A percentile compares a stretch with the other conserved stretches of the same genome.
These are phyloP conservation scores for Pythium scleroteichum DNA, from an alignment of 352 stramenopile species.

Conservation along the genomic window DNA sequence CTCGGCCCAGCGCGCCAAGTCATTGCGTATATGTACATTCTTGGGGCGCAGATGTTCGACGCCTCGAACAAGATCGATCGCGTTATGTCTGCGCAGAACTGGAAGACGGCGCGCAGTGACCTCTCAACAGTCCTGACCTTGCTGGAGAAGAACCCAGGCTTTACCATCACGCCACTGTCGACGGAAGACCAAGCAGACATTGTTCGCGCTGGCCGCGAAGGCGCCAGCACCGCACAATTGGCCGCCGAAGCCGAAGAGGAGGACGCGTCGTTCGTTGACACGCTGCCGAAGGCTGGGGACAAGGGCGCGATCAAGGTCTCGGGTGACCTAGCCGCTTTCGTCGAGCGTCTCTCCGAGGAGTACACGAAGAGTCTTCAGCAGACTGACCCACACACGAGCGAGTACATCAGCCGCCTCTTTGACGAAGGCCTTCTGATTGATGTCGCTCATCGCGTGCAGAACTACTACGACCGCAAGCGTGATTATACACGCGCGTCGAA, in stretches of 20 bases:
- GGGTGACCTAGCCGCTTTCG: conserved; percentile 85
- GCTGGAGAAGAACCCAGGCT: conserved; percentile 83
- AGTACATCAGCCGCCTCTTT: conserved; percentile 94
- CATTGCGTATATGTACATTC: conserved; percentile 79
- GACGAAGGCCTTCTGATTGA: conserved; percentile 93
- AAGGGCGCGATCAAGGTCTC: conserved; percentile 88
- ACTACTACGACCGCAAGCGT: conserved; percentile 89
- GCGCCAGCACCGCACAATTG: conserved; percentile 51
- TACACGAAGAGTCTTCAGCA: conserved; percentile 98
- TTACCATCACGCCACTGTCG: conserved; percentile 65
- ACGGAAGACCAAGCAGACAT: conserved; percentile 88
- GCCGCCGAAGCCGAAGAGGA: conserved; percentile 85
- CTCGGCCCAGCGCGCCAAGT: conserved; percentile 77
- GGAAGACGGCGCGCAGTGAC: conserved; percentile 70
- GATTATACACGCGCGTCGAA: conserved; percentile 79
- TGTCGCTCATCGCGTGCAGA: conserved; percentile 84
- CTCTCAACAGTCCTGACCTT: conserved; percentile 69
- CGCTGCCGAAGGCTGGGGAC: conserved; percentile 60
- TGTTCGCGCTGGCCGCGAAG: conserved; percentile 61
- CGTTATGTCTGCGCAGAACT: conserved; percentile 78
- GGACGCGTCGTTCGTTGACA: conserved; percentile 82
- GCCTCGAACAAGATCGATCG: conserved; percentile 84
- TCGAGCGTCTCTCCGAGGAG: conserved; percentile 95
- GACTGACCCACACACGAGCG: conserved; percentile 94
- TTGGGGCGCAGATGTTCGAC: conserved; percentile 83